Percentiles rank a stretch among this genome's conserved stretches.
These are phyloP conservation scores for Petunia axillaris DNA, from an alignment of 257 asterid species.

Conservation along the genomic window DNA sequence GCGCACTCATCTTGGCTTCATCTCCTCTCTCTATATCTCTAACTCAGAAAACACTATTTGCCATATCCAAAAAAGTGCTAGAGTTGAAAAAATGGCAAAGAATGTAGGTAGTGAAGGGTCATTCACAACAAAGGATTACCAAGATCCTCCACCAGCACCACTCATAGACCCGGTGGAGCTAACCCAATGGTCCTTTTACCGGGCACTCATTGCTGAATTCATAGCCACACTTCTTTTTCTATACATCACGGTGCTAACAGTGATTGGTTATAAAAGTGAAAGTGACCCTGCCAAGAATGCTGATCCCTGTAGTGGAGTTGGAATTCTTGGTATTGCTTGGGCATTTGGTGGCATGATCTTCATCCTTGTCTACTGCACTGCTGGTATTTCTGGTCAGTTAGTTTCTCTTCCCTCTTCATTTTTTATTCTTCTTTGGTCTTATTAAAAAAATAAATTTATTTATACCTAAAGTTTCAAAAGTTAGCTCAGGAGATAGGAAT, in stretches of 20 bases:
- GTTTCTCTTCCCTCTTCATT: neutral
- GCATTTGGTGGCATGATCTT: constrained; percentile 61
- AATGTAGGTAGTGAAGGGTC: constrained; percentile 22
- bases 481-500: too few relatives aligned
- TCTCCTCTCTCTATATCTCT: too few relatives aligned
- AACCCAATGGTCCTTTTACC: constrained; percentile 48
- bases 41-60: too few relatives aligned
- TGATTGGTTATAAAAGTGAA: constrained; percentile 46
- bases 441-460: too few relatives aligned
- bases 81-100: neutral
- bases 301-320: constrained; percentile 42
- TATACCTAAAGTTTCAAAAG: too few relatives aligned
- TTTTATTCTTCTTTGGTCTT: neutral
- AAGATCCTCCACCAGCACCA: constrained; percentile 49
- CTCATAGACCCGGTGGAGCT: constrained; percentile 45
- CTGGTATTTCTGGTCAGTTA: constrained; percentile 52
- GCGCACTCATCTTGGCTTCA: too few relatives aligned
- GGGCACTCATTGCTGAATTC: constrained; percentile 53
- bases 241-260: constrained; percentile 43
- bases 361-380: constrained; percentile 55
- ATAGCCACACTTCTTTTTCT: constrained; percentile 51
- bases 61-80: too few relatives aligned
- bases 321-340: constrained; percentile 56
- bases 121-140: constrained; percentile 42
- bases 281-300: constrained; percentile 20